These are phyloP conservation scores for Royoungia palumana DNA, from an alignment of 768 basidiomycete species.

Conservation along the genomic window DNA sequence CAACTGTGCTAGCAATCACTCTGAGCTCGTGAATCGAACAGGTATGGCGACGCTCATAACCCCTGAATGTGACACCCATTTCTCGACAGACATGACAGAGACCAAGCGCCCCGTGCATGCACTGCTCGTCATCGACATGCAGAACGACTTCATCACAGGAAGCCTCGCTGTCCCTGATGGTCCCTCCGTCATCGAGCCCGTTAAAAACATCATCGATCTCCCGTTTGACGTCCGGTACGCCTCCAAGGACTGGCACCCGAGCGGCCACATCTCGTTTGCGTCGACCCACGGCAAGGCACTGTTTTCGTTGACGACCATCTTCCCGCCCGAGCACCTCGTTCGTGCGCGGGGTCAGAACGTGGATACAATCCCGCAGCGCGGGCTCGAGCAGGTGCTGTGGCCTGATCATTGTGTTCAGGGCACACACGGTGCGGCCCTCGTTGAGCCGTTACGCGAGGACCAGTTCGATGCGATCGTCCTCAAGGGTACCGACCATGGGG, in stretches of 20 bases:
- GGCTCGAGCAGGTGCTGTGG: constrained; percentile 62
- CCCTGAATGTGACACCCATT: too few species aligned
- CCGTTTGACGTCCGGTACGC: constrained; percentile 52
- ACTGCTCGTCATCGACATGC: constrained; percentile 73
- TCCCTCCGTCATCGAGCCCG: constrained; percentile 49
- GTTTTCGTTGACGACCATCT: constrained; percentile 41
- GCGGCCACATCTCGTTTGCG: constrained; percentile 70
- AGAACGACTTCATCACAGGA: constrained; percentile 80
- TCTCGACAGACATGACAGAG: constrained; percentile 16
- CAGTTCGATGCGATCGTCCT: constrained; percentile 42
- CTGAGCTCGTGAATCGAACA: too few species aligned
- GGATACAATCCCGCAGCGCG: constrained; percentile 19
- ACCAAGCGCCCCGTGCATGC: constrained; percentile 33
- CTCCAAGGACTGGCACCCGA: constrained; percentile 59
- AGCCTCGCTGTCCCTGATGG: constrained; percentile 68
- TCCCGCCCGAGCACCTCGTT: constrained; percentile 31
- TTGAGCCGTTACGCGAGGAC: constrained; percentile 45
- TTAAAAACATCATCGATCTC: constrained; percentile 56
- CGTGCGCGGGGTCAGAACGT: constrained; percentile 26
- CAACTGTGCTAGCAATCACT: too few species aligned
- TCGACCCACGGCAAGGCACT: constrained; percentile 40
- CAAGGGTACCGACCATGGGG: constrained; percentile 54
- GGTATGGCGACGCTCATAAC: too few species aligned
- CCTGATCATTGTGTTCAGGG: constrained; percentile 74
- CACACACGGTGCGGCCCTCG: constrained; percentile 58